Base-by-base conservation (phyloP, 23 red algal genomes). In the Gracilaria gracilis region DNA sequence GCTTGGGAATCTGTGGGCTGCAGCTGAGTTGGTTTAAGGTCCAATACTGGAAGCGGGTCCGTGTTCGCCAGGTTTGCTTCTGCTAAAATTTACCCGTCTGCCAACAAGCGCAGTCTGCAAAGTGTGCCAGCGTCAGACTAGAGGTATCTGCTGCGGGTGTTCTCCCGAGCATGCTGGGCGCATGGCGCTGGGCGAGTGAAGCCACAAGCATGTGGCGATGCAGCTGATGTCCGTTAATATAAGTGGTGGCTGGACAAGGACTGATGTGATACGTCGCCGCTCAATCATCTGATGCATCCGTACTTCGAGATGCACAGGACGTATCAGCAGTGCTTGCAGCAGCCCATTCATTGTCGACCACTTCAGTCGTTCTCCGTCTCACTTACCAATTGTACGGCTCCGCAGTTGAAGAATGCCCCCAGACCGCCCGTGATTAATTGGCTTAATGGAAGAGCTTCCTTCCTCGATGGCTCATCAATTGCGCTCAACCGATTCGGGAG, bases 261-360 rank as follows among this genome's bases (percentile, higher is more conserved):
- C 75, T 95, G 93, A 83, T 42, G 42, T 80, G 85, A 90, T 72
- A 46, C 54, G 11, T 66, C 81, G 19, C n/a, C 75, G 46, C 73
- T 67, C 15, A 57, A 54, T 2, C 19, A 20, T 21, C 80, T 95
- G 27, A 33, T 76, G 21, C 74, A 74, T 14, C 61, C 48, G 9
- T 95, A 86, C 0, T 95, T 91, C 46, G 65, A 75, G 20, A 65
- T 95, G 23, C 93, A 95, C 51, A 34, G 44, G 11, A 33, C 85
- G 34, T 82, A 89, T n/a, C 72, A 86, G 21, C 24, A 37, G 4
- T 24, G 29, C 17, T 53, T 88, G 48, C 44, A 70, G 34, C 23
- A 57, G 17, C n/a, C 34, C 42, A 80, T 80, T 32, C 57, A 59
- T 15, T 94, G 88, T 75, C 42, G 91, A 13, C 82, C 59, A 27